Evolutionary conservation across 2,329 filamentous ascomycete genomes (phyloP).

Genomic region (Chaetoscypha palmicola): DNA sequence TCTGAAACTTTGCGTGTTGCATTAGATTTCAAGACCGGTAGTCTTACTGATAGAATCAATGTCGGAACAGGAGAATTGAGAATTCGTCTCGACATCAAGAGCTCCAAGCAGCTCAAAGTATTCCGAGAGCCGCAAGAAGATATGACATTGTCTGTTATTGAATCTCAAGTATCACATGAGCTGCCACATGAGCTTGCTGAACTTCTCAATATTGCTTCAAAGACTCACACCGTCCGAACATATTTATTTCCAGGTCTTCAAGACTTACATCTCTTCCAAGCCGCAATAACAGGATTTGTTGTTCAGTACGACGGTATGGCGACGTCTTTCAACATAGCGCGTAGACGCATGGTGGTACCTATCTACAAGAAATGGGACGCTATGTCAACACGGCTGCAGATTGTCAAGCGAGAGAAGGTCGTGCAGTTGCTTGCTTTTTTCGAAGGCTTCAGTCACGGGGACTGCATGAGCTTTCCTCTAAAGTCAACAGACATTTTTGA

Average conservation of each 20-base stretch:
- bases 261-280: constrained; percentile 73
- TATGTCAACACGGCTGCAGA: constrained; percentile 68
- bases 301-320: constrained; percentile 71
- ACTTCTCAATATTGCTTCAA: constrained; percentile 38
- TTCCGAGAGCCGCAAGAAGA: constrained; percentile 70
- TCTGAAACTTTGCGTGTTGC: constrained; percentile 72
- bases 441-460: constrained; percentile 77
- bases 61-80: constrained; percentile 68
- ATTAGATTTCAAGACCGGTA: constrained; percentile 68
- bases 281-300: constrained; percentile 69
- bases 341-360: constrained; percentile 80
- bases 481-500: constrained; percentile 82
- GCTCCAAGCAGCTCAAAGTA: constrained; percentile 56
- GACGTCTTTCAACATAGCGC: constrained; percentile 70
- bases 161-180: constrained; percentile 56
- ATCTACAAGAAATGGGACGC: constrained; percentile 95
- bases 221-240: constrained; percentile 60
- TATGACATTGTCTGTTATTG: constrained; percentile 67
- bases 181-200: constrained; percentile 55
- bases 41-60: constrained; percentile 77
- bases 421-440: constrained; percentile 81
- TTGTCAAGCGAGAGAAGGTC: constrained; percentile 69
- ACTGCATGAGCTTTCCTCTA: constrained; percentile 82
- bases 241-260: constrained; percentile 59
- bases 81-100: constrained; percentile 54